Percentiles rank a stretch among this genome's conserved stretches.
Conservation (phyloP, 805 yeast genomes). For the Ogataea saltuana region DNA sequence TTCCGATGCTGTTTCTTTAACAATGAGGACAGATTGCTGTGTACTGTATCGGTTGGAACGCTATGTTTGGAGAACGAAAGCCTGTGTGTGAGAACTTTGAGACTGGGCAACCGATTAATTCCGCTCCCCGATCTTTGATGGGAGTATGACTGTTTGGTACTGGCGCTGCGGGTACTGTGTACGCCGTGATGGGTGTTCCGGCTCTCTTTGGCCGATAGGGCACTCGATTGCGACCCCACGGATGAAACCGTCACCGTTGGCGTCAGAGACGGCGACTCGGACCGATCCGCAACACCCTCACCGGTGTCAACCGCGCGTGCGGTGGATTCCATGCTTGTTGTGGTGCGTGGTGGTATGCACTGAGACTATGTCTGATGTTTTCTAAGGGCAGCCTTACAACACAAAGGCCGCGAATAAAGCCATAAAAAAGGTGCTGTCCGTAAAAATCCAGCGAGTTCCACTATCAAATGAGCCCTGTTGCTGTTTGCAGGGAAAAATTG, state of each 20-base stretch:
- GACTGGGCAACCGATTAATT: conserved; percentile 15
- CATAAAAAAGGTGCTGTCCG: neutral
- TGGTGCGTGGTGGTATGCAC: neutral
- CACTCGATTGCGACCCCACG: conserved; percentile 14
- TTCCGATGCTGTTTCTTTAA: conserved; percentile 18
- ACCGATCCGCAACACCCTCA: neutral
- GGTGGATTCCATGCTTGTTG: neutral
- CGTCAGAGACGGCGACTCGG: conserved; percentile 9
- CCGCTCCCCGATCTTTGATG: conserved; percentile 11
- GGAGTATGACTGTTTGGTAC: conserved; percentile 4
- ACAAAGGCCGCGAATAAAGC: neutral
- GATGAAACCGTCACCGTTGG: conserved; percentile 8
- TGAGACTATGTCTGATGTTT: neutral
- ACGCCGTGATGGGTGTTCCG: neutral
- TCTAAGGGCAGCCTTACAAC: conserved; percentile 5
- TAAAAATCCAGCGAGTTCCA: too few species aligned
- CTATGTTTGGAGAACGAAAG: conserved; percentile 32
- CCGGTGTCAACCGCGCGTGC: too few species aligned
- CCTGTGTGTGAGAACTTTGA: conserved; percentile 28
- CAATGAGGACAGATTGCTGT: conserved; percentile 27
- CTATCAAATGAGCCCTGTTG: too few species aligned
- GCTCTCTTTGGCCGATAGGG: conserved; percentile 1
- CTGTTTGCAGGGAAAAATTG: too few species aligned
- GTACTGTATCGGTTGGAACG: conserved; percentile 15
- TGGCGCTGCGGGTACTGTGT: neutral